Conservation (phyloP, 352 stramenopile genomes). For the Phytophthora idaei region DNA sequence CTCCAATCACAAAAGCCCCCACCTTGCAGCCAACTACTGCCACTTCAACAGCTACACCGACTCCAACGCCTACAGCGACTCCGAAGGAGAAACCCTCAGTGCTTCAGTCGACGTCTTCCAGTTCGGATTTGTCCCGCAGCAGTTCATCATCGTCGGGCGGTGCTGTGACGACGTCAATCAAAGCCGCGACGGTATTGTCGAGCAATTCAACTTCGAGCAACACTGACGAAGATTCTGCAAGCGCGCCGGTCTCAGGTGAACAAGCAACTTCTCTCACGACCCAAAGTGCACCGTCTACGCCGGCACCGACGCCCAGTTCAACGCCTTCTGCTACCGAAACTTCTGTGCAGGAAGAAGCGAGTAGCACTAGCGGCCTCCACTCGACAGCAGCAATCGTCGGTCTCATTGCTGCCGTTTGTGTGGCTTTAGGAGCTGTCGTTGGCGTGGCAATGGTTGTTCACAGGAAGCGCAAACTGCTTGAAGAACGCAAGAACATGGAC, state of each 20-base stretch:
- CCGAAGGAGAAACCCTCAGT: background rate
- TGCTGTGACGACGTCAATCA: background rate
- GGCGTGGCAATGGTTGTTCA: conserved; percentile 20
- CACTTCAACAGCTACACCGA: background rate
- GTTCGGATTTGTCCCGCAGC: background rate
- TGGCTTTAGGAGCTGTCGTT: conserved; percentile 19
- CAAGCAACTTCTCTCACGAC: background rate
- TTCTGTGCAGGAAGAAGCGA: conserved; percentile 30
- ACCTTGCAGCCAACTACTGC: background rate
- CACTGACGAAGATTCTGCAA: background rate
- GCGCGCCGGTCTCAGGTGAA: conserved; percentile 3
- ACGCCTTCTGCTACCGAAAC: conserved; percentile 13
- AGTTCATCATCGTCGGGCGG: background rate
- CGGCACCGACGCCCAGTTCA: conserved; percentile 9
- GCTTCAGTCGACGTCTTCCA: background rate
- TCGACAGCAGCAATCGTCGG: conserved; percentile 22
- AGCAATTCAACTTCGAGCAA: conserved; percentile 11
- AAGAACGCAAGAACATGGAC: conserved; percentile 26
- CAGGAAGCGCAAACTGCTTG: conserved; percentile 34
- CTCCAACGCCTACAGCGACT: conserved; percentile 1
- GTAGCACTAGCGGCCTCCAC: conserved; percentile 9
- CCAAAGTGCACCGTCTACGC: background rate
- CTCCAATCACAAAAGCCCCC: background rate
- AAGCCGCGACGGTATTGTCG: background rate
- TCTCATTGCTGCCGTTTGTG: conserved; percentile 26